phyloP scores from a whole-genome alignment of 1,284 basidiomycete genomes.

The Puccinia hordei region DNA sequence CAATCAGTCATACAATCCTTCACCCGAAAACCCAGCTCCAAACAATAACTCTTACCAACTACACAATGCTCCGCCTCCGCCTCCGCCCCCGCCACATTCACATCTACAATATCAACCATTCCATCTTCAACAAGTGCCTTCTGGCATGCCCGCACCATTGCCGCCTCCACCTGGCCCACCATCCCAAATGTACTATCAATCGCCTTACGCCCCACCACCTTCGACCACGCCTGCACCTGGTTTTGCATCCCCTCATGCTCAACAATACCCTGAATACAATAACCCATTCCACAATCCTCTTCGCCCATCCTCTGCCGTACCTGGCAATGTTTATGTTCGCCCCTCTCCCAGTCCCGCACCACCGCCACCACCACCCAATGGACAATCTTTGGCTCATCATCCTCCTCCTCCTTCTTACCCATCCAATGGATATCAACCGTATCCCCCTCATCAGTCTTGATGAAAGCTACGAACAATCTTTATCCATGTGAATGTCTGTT shows the following conservation, averaged over 20 bases:
- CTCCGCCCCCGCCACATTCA: slow-evolving; percentile 1
- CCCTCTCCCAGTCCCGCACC: slow-evolving; percentile 22
- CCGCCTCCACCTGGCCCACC: background rate
- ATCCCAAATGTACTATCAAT: slow-evolving; percentile 27
- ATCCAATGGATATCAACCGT: slow-evolving; percentile 10
- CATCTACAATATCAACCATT: slow-evolving; percentile 14
- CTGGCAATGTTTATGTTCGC: slow-evolving; percentile 12
- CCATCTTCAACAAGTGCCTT: slow-evolving; percentile 1
- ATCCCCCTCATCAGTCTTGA: slow-evolving; percentile 20
- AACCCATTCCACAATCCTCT: slow-evolving; percentile 2
- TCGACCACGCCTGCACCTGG: background rate
- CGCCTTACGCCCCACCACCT: background rate
- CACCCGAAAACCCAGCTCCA: slow-evolving; percentile 1
- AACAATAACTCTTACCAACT: slow-evolving; percentile 12
- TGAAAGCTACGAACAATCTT: background rate
- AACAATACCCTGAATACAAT: slow-evolving; percentile 18
- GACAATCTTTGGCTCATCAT: slow-evolving; percentile 4
- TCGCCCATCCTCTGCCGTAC: background rate
- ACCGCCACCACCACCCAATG: slow-evolving; percentile 31
- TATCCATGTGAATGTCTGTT: too few relatives aligned
- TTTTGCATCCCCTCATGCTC: background rate
- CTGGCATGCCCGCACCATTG: slow-evolving; percentile 11
- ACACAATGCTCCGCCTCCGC: slow-evolving; percentile 10
- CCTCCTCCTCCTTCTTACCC: slow-evolving; percentile 11
- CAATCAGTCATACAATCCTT: background rate